Conservation (phyloP, 441 rosid genomes). For the Adansonia gregorii region DNA sequence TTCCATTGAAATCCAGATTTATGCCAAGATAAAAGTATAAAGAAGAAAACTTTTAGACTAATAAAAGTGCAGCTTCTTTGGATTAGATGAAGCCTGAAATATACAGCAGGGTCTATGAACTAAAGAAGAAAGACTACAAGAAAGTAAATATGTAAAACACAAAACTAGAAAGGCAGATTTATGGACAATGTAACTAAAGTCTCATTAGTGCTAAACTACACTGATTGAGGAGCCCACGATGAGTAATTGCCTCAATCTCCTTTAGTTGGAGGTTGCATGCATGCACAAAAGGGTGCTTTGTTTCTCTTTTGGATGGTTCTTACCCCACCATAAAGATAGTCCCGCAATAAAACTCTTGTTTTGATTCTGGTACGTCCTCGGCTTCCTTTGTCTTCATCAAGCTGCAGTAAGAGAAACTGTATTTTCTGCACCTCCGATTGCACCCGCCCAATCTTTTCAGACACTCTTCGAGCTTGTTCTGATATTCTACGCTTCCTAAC, state of each 20-base stretch:
- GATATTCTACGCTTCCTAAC: conserved; percentile 51
- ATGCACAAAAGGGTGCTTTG: conserved; percentile 66
- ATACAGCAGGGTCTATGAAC: conserved; percentile 40
- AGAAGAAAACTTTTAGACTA: conserved; percentile 9
- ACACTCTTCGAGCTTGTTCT: conserved; percentile 79
- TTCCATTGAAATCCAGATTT: too few species aligned
- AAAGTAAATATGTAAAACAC: conserved; percentile 24
- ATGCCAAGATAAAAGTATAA: neutral
- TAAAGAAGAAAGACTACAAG: conserved; percentile 23
- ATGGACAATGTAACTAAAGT: conserved; percentile 37
- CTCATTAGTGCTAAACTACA: neutral
- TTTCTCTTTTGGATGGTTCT: conserved; percentile 55
- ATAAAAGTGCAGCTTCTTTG: conserved; percentile 27
- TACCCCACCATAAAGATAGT: conserved; percentile 68
- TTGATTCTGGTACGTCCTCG: conserved; percentile 50
- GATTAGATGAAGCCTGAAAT: conserved; percentile 31
- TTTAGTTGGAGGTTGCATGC: conserved; percentile 23
- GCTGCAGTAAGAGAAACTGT: conserved; percentile 47
- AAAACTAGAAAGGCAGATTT: conserved; percentile 31
- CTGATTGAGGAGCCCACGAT: too few species aligned
- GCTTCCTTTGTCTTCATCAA: conserved; percentile 65
- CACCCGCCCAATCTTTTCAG: conserved; percentile 72
- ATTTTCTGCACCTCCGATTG: conserved; percentile 6
- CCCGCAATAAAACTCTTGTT: conserved; percentile 67
- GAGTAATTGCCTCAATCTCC: too few species aligned